Evolutionary conservation across 129 eudicot species (phyloP).

Genomic region (Solidago caesia): DNA sequence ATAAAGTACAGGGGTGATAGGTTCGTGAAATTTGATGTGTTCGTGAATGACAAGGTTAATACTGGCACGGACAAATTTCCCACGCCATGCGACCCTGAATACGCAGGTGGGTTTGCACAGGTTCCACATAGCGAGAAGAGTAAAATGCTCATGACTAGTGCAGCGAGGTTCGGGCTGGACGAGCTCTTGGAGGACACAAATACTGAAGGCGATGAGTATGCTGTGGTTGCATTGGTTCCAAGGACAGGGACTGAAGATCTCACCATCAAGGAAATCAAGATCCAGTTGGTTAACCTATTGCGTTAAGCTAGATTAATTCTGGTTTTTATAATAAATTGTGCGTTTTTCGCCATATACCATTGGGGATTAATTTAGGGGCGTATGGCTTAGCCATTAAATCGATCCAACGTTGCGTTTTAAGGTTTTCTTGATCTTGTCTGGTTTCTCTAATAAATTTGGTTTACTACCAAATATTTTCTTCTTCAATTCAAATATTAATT

Average conservation of each 20-base stretch:
- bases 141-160: constrained; percentile 24
- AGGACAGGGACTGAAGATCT: constrained; percentile 35
- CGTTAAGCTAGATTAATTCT: background rate
- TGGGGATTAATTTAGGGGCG: no score
- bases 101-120: constrained; percentile 55
- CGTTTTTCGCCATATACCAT: no score
- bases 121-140: constrained; percentile 31
- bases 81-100: constrained; percentile 47
- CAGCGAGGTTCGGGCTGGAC: constrained; percentile 32
- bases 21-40: constrained; percentile 37
- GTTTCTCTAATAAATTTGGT: no score
- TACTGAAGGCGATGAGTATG: constrained; percentile 36
- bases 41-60: constrained; percentile 48
- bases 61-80: background rate
- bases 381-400: no score
- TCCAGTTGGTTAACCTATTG: constrained; percentile 29
- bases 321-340: no score
- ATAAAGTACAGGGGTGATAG: constrained; percentile 12
- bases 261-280: constrained; percentile 40
- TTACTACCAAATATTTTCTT: no score
- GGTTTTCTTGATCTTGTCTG: no score
- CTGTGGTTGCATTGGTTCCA: constrained; percentile 51
- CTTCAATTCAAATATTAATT: no score
- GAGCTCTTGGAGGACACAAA: constrained; percentile 54
- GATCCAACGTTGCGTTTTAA: no score